A percentile compares a stretch with the other conserved stretches of the same genome.
Conservation (phyloP, 345 rosid species). For the Salix koriyanagi region DNA sequence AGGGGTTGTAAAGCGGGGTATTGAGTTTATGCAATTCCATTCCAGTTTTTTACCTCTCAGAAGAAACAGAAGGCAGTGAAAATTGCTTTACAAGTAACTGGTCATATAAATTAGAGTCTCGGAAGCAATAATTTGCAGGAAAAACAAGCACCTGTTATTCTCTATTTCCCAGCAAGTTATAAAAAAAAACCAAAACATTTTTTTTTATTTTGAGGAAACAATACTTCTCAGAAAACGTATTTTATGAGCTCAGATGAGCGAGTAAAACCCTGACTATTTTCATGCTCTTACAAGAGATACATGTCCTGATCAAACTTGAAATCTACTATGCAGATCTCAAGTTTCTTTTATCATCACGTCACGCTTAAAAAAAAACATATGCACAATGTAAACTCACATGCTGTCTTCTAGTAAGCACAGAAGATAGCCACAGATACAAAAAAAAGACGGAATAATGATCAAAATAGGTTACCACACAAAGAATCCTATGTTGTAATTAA, state of each 20-base stretch:
- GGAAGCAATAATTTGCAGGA: background rate
- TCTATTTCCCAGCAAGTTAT: background rate
- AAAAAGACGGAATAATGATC: no score
- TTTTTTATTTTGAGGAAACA: no score
- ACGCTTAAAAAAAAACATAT: no score
- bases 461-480: no score
- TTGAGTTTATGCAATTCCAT: background rate
- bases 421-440: no score
- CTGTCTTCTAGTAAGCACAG: background rate
- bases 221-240: accelerated
- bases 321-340: accelerated
- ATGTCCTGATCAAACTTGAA: no score
- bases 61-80: background rate
- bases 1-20: background rate
- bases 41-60: background rate
- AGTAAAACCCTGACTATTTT: accelerated
- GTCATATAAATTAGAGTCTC: no score
- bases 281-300: no score
- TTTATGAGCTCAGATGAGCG: no score
- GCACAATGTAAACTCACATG: background rate
- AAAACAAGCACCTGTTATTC: background rate
- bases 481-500: no score
- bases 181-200: no score
- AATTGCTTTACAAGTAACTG: background rate
- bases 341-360: no score